These are phyloP conservation scores for Ophiostoma perfectum DNA, from an alignment of 2,329 filamentous ascomycete genomes.

Conservation along the genomic window DNA sequence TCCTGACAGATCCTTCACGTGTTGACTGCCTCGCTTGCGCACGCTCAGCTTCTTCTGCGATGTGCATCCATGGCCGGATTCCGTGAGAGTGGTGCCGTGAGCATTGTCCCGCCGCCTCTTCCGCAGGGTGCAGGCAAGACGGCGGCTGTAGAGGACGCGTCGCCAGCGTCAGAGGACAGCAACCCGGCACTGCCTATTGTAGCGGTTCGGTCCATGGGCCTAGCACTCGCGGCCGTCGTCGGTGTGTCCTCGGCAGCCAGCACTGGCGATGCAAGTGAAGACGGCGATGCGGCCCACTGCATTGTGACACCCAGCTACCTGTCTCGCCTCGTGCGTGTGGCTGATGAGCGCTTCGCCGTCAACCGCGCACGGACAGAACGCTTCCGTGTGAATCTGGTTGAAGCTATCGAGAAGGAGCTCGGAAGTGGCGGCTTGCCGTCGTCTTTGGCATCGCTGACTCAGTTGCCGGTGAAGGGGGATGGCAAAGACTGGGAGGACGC, in stretches of 20 bases:
- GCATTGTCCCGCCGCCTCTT: slow-evolving; percentile 39
- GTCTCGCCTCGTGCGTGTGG: slow-evolving; percentile 58
- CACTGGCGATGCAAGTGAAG: not conserved
- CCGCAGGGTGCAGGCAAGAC: not conserved
- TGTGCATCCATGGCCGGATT: slow-evolving; percentile 79
- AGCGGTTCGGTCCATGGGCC: slow-evolving; percentile 75
- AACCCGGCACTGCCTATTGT: slow-evolving; percentile 61
- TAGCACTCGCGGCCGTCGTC: slow-evolving; percentile 76
- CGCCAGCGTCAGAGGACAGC: slow-evolving; percentile 28
- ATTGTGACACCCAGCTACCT: slow-evolving; percentile 66
- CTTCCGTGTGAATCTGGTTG: slow-evolving; percentile 51
- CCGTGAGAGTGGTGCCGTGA: slow-evolving; percentile 80
- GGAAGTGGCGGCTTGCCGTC: not conserved
- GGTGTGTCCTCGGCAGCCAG: slow-evolving; percentile 43
- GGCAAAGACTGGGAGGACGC: slow-evolving; percentile 52
- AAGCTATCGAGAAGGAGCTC: slow-evolving; percentile 31
- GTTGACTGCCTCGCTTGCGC: slow-evolving; percentile 65
- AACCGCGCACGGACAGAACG: slow-evolving; percentile 63
- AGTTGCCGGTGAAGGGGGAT: slow-evolving; percentile 28
- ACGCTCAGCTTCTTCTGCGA: slow-evolving; percentile 70
- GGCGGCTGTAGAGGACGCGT: not conserved
- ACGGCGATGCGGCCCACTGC: slow-evolving; percentile 30
- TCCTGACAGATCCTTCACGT: slow-evolving; percentile 74
- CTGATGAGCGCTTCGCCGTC: slow-evolving; percentile 67
- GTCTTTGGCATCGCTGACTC: slow-evolving; percentile 15